These are phyloP conservation scores for Hortaea sp. DNA, from an alignment of 2,329 filamentous ascomycete genomes.

Conservation along the genomic window DNA sequence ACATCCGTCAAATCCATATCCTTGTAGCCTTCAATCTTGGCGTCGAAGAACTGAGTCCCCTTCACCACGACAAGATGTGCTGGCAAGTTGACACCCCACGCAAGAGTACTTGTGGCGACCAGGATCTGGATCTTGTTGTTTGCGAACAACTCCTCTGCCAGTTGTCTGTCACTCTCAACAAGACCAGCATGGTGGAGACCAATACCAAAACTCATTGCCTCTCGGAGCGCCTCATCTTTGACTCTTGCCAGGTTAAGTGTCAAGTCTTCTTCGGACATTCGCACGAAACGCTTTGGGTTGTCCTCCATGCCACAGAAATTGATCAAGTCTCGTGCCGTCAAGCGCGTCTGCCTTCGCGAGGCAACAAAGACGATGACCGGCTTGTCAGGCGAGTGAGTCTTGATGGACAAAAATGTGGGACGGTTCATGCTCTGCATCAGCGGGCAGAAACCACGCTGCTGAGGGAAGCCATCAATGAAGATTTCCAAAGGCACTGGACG, in stretches of 20 bases:
- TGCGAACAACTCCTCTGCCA: constrained; percentile 88
- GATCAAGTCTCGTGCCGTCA: constrained; percentile 93
- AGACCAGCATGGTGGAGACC: constrained; percentile 94
- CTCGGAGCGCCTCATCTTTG: constrained; percentile 84
- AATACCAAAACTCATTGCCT: constrained; percentile 95
- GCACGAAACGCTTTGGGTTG: constrained; percentile 83
- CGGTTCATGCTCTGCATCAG: constrained; percentile 99
- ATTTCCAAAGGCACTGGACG: constrained; percentile 91
- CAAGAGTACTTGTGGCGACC: constrained; percentile 88
- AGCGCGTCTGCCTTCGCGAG: constrained; percentile 82
- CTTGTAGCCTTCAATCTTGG: constrained; percentile 93
- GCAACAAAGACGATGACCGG: constrained; percentile 98
- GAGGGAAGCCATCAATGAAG: constrained; percentile 94
- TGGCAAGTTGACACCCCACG: constrained; percentile 96
- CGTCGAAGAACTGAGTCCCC: constrained; percentile 95
- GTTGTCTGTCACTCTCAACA: constrained; percentile 82
- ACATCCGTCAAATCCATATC: constrained; percentile 99
- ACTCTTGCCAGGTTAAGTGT: constrained; percentile 78
- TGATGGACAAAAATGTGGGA: constrained; percentile 91
- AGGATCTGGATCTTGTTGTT: constrained; percentile 98
- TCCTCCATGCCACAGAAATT: constrained; percentile 98
- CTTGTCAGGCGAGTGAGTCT: constrained; percentile 90
- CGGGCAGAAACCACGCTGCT: constrained; percentile 89
- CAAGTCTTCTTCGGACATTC: constrained; percentile 90
- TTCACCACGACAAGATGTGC: constrained; percentile 97